Conservation (phyloP, 2,329 filamentous ascomycete species). For the Didymella keratinophila region DNA sequence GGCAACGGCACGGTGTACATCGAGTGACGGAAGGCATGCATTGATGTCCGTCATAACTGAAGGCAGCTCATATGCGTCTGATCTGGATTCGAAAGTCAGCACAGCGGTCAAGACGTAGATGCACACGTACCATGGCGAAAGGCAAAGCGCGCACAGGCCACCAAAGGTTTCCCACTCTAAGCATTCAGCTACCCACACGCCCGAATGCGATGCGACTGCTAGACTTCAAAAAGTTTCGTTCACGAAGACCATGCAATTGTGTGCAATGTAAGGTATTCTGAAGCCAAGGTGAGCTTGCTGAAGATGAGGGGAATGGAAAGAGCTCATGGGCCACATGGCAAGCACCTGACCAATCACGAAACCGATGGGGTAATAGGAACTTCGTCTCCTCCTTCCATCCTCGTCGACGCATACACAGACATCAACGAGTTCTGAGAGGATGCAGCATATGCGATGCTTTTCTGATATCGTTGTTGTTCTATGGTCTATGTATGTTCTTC, state of each 20-base stretch:
- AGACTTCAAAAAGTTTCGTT: neutral
- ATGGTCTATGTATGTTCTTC: no score
- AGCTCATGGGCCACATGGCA: conserved; percentile 21
- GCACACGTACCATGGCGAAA: neutral
- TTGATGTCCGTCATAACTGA: neutral
- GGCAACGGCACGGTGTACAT: conserved; percentile 3
- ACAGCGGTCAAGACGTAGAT: neutral
- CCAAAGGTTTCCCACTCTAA: neutral
- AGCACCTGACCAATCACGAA: conserved; percentile 15
- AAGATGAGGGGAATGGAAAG: conserved; percentile 18
- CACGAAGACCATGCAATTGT: neutral
- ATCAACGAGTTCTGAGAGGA: neutral
- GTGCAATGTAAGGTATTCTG: neutral
- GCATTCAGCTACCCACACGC: neutral
- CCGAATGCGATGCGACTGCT: neutral
- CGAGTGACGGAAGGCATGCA: neutral
- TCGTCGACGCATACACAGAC: conserved; percentile 6
- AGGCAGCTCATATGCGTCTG: neutral
- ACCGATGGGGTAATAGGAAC: conserved; percentile 24
- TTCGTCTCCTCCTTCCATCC: conserved; percentile 9
- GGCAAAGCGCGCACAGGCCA: conserved; percentile 9
- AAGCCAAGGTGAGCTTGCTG: conserved; percentile 13
- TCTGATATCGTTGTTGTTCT: no score
- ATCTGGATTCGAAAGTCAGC: conserved; percentile 3
- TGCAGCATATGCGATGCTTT: neutral